Percentiles rank a stretch among this genome's conserved stretches.
Conservation (phyloP, 805 yeast species). For the Suhomyces faveliae region DNA sequence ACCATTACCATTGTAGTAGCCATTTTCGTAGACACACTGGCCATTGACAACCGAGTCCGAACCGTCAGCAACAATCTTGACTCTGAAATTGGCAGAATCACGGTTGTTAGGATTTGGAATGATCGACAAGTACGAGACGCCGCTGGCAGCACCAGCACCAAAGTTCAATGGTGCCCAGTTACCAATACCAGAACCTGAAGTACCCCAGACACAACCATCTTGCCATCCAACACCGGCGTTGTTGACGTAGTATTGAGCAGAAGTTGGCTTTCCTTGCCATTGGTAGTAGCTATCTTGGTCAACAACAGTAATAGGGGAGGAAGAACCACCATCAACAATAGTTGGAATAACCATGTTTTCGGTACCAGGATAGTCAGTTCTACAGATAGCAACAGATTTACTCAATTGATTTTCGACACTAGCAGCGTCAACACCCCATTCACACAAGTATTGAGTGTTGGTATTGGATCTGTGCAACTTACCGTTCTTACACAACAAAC, state of each 20-base stretch:
- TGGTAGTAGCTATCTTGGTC: slow-evolving; percentile 71
- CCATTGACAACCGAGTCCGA: slow-evolving; percentile 51
- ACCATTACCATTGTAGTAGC: slow-evolving; percentile 67
- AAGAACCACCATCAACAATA: slow-evolving; percentile 63
- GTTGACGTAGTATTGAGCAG: slow-evolving; percentile 96
- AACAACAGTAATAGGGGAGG: slow-evolving; percentile 74
- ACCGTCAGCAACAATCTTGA: slow-evolving; percentile 68
- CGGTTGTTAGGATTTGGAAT: slow-evolving; percentile 94
- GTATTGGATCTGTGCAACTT: slow-evolving; percentile 79
- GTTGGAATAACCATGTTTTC: slow-evolving; percentile 98
- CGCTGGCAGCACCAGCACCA: slow-evolving; percentile 81
- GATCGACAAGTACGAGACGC: slow-evolving; percentile 76
- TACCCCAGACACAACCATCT: slow-evolving; percentile 96
- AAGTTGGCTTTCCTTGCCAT: slow-evolving; percentile 81
- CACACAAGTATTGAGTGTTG: slow-evolving; percentile 69
- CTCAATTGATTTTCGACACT: slow-evolving; percentile 61
- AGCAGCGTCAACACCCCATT: slow-evolving; percentile 78
- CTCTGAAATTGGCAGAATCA: slow-evolving; percentile 55
- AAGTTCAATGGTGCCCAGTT: slow-evolving; percentile 98
- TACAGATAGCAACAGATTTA: slow-evolving; percentile 81
- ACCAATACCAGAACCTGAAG: slow-evolving; percentile 75
- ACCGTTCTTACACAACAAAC: slow-evolving; percentile 82
- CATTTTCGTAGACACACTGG: slow-evolving; percentile 76
- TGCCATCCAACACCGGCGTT: slow-evolving; percentile 87
- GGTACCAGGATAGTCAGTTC: slow-evolving; percentile 99